Evolutionary conservation across 768 basidiomycete genomes (phyloP), one percentile per base, ranked within the genome.

Genomic region (Calocybe cyanea): DNA sequence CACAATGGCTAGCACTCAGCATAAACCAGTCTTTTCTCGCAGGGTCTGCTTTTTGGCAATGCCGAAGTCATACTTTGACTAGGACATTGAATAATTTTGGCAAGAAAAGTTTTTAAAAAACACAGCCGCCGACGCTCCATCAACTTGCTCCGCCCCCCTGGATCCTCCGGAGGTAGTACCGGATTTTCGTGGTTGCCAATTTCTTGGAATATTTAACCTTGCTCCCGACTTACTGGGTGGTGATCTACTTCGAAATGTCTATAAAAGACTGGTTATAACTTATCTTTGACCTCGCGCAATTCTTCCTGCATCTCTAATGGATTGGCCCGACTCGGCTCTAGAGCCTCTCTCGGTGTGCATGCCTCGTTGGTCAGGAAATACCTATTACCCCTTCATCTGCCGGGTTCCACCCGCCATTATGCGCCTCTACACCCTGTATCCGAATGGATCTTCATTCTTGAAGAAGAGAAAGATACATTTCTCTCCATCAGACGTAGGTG

Each of bases 141-240:
- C 25, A 28, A 28, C 6, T 30, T 15, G 10, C 11, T 35, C 35
- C 34, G 24, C 47, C 41, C 4, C 34, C 13, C 24, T 32, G 35
- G 48, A 15, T 38, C 33, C 23, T 39, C 21, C 46, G 46, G 46
- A 34, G 20, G 39, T 39, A 23, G 19, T 41, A 47, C 40, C 39
- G 23, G 31, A 46, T 25, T 46, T 33, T 46, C 38, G 30, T 28
- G 15, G 10, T 6, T 21, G 20, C 5, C 20, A 32, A 33, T 31
- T 20, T 37, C 45, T 32, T 46, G 21, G 30, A 18, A 8, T 39
- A 6, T 34, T 43, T 46, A 20, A 32, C 31, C 39, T 46, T 38
- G 45, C 38, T 46, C 38, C 45, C 38, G 45, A 46, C 38, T 20
- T 33, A 21, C 38, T 46, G 45, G 32, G 38, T 24, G 45, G 19